Percentiles rank a stretch among this genome's conserved stretches.
Conservation (phyloP, 2,329 filamentous ascomycete species). For the Colletotrichum horii region DNA sequence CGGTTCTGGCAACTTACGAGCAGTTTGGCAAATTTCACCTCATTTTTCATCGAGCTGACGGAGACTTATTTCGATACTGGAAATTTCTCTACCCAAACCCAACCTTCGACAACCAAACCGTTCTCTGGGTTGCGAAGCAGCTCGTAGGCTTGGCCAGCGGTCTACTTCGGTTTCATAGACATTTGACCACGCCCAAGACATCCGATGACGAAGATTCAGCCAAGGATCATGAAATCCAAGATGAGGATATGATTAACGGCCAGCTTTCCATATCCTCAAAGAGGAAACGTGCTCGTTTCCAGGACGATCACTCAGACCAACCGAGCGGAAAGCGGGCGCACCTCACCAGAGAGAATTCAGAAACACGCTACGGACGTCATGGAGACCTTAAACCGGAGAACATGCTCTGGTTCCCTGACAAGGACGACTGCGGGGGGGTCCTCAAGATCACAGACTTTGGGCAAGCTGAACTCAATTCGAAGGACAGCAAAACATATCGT, state of each 20-base stretch:
- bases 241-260: too few species aligned
- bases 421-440: too few species aligned
- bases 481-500: background rate
- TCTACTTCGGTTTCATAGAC: too few species aligned
- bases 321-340: too few species aligned
- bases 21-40: background rate
- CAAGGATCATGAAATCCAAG: too few species aligned
- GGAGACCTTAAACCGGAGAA: background rate
- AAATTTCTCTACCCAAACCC: too few species aligned
- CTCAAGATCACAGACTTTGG: background rate
- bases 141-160: background rate
- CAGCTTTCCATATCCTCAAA: too few species aligned
- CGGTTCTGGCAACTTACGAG: background rate
- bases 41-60: background rate
- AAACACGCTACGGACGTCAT: background rate
- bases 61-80: background rate
- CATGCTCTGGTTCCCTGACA: background rate
- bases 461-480: background rate
- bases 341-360: too few species aligned
- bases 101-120: background rate
- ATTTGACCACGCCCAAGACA: too few species aligned
- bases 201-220: too few species aligned
- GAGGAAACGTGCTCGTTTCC: too few species aligned
- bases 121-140: background rate
- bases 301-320: too few species aligned